Conservation (phyloP, 257 asterid genomes). For the Knoxia roxburghii region DNA sequence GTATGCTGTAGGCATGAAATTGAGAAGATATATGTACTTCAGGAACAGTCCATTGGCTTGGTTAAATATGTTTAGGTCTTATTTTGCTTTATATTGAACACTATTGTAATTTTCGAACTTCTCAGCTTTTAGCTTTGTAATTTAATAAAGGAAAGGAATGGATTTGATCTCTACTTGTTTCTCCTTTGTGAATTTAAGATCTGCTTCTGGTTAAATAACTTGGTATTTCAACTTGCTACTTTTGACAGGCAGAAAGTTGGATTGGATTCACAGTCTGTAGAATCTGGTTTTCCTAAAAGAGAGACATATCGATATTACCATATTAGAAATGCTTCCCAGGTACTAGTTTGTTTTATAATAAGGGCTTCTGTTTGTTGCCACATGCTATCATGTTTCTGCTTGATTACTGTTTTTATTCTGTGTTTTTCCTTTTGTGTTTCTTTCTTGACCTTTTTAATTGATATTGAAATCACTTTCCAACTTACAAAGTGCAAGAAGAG, state of each 20-base stretch:
- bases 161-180: not conserved
- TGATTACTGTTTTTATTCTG: not conserved
- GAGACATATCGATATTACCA: constrained; percentile 59
- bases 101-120: not conserved
- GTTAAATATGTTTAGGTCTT: not conserved
- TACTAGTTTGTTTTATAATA: constrained; percentile 18
- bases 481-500: not conserved
- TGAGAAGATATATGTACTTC: no score
- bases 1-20: no score
- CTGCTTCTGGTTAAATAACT: not conserved
- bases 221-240: constrained; percentile 10
- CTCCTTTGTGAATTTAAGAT: not conserved
- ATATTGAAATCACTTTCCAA: not conserved
- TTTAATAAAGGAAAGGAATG: not conserved
- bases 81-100: not conserved
- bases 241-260: constrained; percentile 58
- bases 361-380: not conserved
- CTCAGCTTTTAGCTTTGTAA: not conserved
- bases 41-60: not conserved
- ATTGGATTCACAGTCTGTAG: constrained; percentile 37
- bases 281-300: constrained; percentile 33
- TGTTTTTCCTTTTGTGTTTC: not conserved
- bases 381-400: not conserved
- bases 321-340: constrained; percentile 72
- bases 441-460: not conserved